Conservation (phyloP, 768 basidiomycete species). For the Leccinum longicurvipes region DNA sequence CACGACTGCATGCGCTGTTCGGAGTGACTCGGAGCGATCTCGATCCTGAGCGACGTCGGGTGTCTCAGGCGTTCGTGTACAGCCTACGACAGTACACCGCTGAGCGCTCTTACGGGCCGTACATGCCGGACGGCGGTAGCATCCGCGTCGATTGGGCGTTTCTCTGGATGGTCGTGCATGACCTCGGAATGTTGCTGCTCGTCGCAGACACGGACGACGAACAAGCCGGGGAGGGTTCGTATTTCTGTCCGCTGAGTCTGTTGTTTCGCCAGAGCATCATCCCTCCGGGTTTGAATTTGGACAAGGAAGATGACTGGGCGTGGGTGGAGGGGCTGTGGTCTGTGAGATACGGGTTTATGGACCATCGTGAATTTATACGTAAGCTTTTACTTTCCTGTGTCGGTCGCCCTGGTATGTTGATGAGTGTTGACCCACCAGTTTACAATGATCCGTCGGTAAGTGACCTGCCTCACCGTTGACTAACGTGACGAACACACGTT, state of each 20-base stretch:
- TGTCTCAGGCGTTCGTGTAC: slow-evolving; percentile 58
- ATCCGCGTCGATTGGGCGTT: slow-evolving; percentile 59
- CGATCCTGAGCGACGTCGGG: slow-evolving; percentile 29
- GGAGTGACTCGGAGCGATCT: slow-evolving; percentile 51
- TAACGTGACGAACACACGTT: neutral
- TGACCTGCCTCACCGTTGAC: neutral
- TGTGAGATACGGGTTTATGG: slow-evolving; percentile 64
- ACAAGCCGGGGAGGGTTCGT: slow-evolving; percentile 23
- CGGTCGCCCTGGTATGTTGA: slow-evolving; percentile 3
- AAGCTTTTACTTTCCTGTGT: slow-evolving; percentile 24
- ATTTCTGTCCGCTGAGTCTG: slow-evolving; percentile 44
- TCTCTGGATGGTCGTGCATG: slow-evolving; percentile 52
- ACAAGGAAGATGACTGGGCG: slow-evolving; percentile 30
- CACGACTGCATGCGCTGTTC: slow-evolving; percentile 48
- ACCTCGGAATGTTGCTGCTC: slow-evolving; percentile 48
- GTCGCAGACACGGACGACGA: slow-evolving; percentile 36
- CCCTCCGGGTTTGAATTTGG: slow-evolving; percentile 35
- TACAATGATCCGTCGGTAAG: slow-evolving; percentile 45
- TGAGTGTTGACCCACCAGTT: slow-evolving; percentile 27
- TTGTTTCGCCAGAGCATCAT: slow-evolving; percentile 52
- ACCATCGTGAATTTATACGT: slow-evolving; percentile 66
- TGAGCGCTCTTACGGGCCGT: slow-evolving; percentile 56
- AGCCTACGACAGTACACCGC: slow-evolving; percentile 53
- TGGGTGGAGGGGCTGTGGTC: slow-evolving; percentile 57
- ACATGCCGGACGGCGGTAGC: slow-evolving; percentile 38